Base-by-base conservation (phyloP, 306 rosid genomes). In the Arachis stenosperma region DNA sequence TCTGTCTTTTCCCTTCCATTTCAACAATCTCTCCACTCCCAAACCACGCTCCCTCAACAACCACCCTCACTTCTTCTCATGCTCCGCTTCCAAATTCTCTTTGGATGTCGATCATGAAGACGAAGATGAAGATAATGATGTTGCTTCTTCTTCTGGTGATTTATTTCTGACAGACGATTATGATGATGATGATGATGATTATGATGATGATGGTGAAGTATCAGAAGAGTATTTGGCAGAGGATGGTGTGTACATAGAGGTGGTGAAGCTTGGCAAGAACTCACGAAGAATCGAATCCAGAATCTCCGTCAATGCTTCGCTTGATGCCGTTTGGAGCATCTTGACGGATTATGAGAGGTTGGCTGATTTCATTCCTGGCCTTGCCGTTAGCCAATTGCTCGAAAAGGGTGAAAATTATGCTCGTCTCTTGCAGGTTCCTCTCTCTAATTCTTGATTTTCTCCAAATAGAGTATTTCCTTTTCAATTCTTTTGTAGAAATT, bases 291-390 rank as follows among this genome's bases (percentile, higher is more conserved):
- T 93, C 43, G 75, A 72, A 65, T 84, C 97, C 5, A 80, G 69
- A 9, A 90, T 93, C 59, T 61, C 74, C 14, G 70, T 94, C 9
- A 78, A 84, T 3, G 87, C 94, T 6, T 78, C 94, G 7, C 90
- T 94, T 41, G 47, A 70, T 57, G 9, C 85, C 4, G 68, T 91
- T 67, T 94, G 97, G 97, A 80, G 30, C 60, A 74, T 89, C 14
- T 80, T 94, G 78, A 94, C 98, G 0, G 96, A 94, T 83, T 94
- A 94, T 61, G 98, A 89, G 67, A 80, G 82, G 40, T 71, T 94
- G 84, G 83, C 94, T 9, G 97, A 91, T 71, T 91, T 91, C 63
- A 88, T 94, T 68, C 98, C 98, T 36, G 90, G 96, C 30, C 96
- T 94, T 15, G 90, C 91, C 52, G 75, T 85, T 37, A 79, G 94